Conservation (phyloP, 306 rosid genomes). For the Rosa lucieae region DNA sequence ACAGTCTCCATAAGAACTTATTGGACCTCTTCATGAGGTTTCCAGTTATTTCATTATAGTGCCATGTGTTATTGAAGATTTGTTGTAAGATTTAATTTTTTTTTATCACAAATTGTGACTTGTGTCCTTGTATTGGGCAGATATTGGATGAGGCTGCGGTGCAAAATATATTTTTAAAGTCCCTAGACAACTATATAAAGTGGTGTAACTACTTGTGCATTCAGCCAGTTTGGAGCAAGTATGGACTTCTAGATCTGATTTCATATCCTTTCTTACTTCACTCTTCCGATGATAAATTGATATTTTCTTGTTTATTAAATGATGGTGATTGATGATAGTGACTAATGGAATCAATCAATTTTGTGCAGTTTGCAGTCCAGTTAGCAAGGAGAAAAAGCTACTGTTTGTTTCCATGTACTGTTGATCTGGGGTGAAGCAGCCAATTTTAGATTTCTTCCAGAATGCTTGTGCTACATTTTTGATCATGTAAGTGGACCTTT, state of each 20-base stretch:
- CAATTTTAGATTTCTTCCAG: slow-evolving; percentile 91
- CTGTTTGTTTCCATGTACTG: slow-evolving; percentile 68
- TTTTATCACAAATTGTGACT: not conserved
- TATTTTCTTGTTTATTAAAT: not conserved
- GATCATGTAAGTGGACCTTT: slow-evolving; percentile 75
- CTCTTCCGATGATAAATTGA: not conserved
- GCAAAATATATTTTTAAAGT: too few species aligned
- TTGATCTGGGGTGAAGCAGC: slow-evolving; percentile 95
- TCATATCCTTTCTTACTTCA: not conserved
- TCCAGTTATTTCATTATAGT: not conserved
- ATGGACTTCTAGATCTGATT: slow-evolving; percentile 19
- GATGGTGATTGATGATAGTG: slow-evolving; percentile 5
- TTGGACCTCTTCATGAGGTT: not conserved
- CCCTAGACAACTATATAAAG: too few species aligned
- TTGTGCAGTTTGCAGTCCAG: slow-evolving; percentile 58
- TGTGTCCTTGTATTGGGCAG: slow-evolving; percentile 44
- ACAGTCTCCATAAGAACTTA: too few species aligned
- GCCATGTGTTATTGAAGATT: not conserved
- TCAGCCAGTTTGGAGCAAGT: too few species aligned
- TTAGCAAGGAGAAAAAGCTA: slow-evolving; percentile 71
- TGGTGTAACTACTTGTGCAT: too few species aligned
- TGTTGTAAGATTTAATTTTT: not conserved
- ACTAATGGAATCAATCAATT: slow-evolving; percentile 17
- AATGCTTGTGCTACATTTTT: slow-evolving; percentile 98
- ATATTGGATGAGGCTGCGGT: too few species aligned